Evolutionary conservation across 495 filamentous ascomycete genomes (phyloP), one percentile per base, ranked within the genome.

Genomic region (Aspergillus saccharolyticus): DNA sequence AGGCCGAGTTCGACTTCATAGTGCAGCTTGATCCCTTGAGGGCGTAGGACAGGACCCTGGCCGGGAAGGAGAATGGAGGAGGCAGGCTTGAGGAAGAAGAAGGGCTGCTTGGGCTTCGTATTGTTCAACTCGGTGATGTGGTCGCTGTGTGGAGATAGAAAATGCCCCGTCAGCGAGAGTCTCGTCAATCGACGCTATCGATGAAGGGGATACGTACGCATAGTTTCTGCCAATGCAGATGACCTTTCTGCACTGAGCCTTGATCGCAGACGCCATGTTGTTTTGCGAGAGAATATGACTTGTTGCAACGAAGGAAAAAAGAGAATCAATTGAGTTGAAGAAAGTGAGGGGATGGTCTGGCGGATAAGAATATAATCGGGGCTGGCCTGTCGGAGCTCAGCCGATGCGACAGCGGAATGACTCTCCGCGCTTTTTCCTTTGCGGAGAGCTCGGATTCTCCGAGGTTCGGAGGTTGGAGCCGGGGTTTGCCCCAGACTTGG

Each of bases 161-260:
- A 43, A 16, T 18, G 47, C 43, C 16, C 33, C 53, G 58, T 59
- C 33, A 50, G 56, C 49, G 55, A 48, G 42, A 21, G 39, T 51
- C 12, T 30, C 30, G 24, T 30, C 42, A 33, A 53, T 21, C 24
- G 18, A 18, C 56, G 51, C 56, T 20, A 52, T 58, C 54, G 46
- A 15, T 28, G 39, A 55, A 58, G 20, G n/a, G n/a, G 60, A 47
- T 30, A 81, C 88, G 58, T 76, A 96, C 90, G 91, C 92, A 81
- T 96, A 97, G 76, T 98, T 98, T 60, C 94, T 84, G 65, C 95
- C 94, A 71, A 99, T 96, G 78, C 94, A 97, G 70, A 96, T 89
- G 57, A 97, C 84, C 78, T 97, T 95, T 64, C 86, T 82, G 63
- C 86, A 87, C 59, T 89, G 87, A 47, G 75, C 81, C 24, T 62